phyloP scores from a whole-genome alignment of 495 filamentous ascomycete genomes.

The Sordaria brevicollis region DNA sequence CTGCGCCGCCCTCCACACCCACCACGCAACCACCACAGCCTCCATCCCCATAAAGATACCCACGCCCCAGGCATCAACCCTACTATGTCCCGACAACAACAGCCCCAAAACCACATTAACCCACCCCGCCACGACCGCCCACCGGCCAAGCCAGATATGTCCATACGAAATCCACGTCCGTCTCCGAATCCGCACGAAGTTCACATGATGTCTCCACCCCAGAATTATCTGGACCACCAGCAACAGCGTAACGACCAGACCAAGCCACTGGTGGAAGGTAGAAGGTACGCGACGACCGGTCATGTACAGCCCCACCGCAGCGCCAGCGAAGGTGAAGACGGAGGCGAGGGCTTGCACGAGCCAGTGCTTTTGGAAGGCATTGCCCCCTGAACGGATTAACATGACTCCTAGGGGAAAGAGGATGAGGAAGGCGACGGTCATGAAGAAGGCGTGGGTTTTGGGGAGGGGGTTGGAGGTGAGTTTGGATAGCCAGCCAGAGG shows the following conservation, averaged over 20 bases:
- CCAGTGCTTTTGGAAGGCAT: conserved; percentile 19
- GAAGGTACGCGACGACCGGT: conserved; percentile 1
- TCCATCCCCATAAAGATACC: conserved; percentile 4
- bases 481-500: neutral
- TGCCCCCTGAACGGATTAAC: conserved; percentile 4
- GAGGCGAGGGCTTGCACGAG: conserved; percentile 11
- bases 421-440: conserved; percentile 11
- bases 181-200: conserved; percentile 12
- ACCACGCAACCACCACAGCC: conserved; percentile 2
- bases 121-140: conserved; percentile 10
- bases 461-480: conserved; percentile 4
- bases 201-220: conserved; percentile 23
- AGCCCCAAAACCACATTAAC: conserved; percentile 17
- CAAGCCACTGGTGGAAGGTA: conserved; percentile 16
- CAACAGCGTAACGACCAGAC: conserved; percentile 2
- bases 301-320: conserved; percentile 8
- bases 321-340: conserved; percentile 6
- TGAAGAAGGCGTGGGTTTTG: conserved; percentile 12
- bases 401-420: conserved; percentile 14
- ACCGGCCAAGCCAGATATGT: conserved; percentile 18
- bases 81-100: conserved; percentile 9
- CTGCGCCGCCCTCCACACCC: conserved; percentile 8
- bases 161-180: conserved; percentile 18
- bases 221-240: conserved; percentile 13
- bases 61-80: neutral